A percentile compares a stretch with the other conserved stretches of the same genome.
Conservation (phyloP, 1,284 basidiomycete genomes). For the Omphalotus olearius region DNA sequence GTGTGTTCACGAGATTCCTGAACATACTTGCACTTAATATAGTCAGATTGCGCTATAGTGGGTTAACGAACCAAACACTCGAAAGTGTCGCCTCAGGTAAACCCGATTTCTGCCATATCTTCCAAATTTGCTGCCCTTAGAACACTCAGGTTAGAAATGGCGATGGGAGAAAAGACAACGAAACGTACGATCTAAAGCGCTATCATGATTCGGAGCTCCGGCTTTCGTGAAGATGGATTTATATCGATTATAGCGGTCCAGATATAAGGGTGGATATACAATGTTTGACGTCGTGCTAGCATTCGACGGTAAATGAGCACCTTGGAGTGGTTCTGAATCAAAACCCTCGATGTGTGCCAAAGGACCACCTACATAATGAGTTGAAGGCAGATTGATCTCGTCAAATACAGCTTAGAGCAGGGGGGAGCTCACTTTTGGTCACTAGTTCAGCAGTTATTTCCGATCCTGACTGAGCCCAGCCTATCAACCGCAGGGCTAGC, state of each 20-base stretch:
- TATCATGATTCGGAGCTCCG: conserved; percentile 36
- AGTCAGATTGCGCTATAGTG: no score
- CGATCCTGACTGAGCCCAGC: conserved; percentile 52
- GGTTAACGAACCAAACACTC: conserved; percentile 7
- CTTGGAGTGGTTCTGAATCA: conserved; percentile 22
- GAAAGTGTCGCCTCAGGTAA: conserved; percentile 6
- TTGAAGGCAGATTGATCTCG: conserved; percentile 13
- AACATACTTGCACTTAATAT: not conserved
- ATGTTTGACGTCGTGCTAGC: no score
- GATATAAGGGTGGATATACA: conserved; percentile 32
- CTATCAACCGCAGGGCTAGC: conserved; percentile 54
- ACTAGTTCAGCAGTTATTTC: conserved; percentile 28
- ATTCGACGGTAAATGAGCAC: conserved; percentile 10
- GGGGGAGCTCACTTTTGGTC: conserved; percentile 21
- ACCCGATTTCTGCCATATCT: conserved; percentile 11
- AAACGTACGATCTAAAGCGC: conserved; percentile 32
- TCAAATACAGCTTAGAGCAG: conserved; percentile 14
- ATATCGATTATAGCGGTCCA: conserved; percentile 46
- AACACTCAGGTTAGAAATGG: not conserved
- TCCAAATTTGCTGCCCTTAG: conserved; percentile 9
- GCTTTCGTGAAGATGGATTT: conserved; percentile 44
- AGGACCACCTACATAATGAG: conserved; percentile 39
- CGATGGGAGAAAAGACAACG: not conserved
- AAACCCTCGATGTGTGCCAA: conserved; percentile 46
- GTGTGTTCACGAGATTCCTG: conserved; percentile 13